phyloP scores from a whole-genome alignment of 202 grass and related monocot genomes.

The Zizania palustris region DNA sequence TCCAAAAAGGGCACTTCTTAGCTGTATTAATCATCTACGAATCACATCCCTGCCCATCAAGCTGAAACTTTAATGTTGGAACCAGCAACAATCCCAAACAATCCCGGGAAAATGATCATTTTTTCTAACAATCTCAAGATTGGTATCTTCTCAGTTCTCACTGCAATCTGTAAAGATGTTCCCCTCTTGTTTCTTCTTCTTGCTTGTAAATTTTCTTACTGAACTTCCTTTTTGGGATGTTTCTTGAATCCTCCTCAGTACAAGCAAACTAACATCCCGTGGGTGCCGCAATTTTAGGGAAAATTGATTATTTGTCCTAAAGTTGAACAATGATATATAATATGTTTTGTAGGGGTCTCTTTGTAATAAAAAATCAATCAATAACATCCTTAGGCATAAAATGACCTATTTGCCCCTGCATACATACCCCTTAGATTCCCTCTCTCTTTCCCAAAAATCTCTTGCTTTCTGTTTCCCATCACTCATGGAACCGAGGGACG shows the following conservation, averaged over 20 bases:
- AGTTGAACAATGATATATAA: too few relatives aligned
- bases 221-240: not conserved
- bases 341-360: too few relatives aligned
- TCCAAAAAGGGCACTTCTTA: not conserved
- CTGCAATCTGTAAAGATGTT: not conserved
- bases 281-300: not conserved
- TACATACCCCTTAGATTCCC: too few relatives aligned
- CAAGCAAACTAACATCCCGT: not conserved
- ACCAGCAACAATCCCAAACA: not conserved
- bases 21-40: not conserved
- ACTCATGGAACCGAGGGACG: too few relatives aligned
- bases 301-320: too few relatives aligned
- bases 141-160: not conserved
- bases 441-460: too few relatives aligned
- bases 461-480: too few relatives aligned
- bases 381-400: too few relatives aligned
- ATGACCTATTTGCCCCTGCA: too few relatives aligned
- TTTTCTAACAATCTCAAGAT: not conserved
- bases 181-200: too few relatives aligned
- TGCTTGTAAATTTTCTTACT: too few relatives aligned
- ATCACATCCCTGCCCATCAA: not conserved
- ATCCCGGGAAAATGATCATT: not conserved
- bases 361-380: too few relatives aligned
- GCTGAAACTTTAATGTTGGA: not conserved
- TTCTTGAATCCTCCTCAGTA: not conserved